Percentiles rank a stretch among this genome's conserved stretches.
phyloP scores from a whole-genome alignment of 768 basidiomycete genomes.

The Suillus variegatus region DNA sequence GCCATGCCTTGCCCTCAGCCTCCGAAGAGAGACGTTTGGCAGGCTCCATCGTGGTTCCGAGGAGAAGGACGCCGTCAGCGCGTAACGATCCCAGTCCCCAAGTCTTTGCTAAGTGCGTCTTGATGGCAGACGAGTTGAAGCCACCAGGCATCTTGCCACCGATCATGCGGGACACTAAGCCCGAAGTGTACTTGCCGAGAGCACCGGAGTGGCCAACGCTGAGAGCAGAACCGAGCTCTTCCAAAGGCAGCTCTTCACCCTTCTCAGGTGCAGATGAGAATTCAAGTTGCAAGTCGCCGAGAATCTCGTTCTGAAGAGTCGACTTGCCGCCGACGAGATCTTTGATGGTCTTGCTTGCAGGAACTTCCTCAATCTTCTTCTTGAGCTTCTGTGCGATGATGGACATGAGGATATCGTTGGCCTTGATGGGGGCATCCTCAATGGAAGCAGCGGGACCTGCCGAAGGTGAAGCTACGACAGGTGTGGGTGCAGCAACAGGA shows the following conservation, averaged over 20 bases:
- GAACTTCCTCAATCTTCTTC: conserved; percentile 89
- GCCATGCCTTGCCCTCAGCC: conserved; percentile 90
- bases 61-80: conserved; percentile 85
- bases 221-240: conserved; percentile 90
- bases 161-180: conserved; percentile 87
- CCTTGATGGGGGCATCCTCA: conserved; percentile 91
- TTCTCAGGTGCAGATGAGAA: conserved; percentile 96
- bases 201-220: conserved; percentile 78
- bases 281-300: conserved; percentile 95
- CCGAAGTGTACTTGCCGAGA: conserved; percentile 91
- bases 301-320: conserved; percentile 97
- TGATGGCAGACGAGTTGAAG: conserved; percentile 92
- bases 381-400: conserved; percentile 98
- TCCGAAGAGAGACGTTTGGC: conserved; percentile 91
- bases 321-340: conserved; percentile 99
- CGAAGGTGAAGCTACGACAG: conserved; percentile 47
- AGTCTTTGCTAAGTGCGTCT: conserved; percentile 83
- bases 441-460: conserved; percentile 70
- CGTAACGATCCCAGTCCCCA: conserved; percentile 96
- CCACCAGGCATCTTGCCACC: conserved; percentile 99
- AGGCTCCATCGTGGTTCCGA: conserved; percentile 92
- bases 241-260: conserved; percentile 94
- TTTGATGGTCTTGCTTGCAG: conserved; percentile 93
- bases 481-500: conserved; percentile 41
- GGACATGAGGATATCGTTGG: conserved; percentile 80